Evolutionary conservation across 305 asterid genomes (phyloP).

Genomic region (Fraxinus dipetala): DNA sequence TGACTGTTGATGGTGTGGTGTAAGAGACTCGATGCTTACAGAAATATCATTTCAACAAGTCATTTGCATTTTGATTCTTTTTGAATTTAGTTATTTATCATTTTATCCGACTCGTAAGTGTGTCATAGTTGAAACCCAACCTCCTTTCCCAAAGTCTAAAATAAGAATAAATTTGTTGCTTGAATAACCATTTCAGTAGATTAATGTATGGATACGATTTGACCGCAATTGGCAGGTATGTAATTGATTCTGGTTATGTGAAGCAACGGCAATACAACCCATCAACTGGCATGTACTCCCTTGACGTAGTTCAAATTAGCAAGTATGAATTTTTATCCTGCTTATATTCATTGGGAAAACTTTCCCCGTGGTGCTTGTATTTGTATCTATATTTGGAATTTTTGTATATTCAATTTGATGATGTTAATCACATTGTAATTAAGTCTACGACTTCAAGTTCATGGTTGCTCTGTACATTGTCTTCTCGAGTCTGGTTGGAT

Average conservation of each 20-base stretch:
- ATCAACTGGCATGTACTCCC: conserved; percentile 94
- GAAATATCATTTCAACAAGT: not conserved
- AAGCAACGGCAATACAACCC: conserved; percentile 97
- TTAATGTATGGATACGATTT: not conserved
- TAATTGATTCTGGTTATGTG: conserved; percentile 90
- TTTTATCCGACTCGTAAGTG: not conserved
- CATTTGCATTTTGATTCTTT: not conserved
- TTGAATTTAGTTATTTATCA: not conserved
- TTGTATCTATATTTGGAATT: not conserved
- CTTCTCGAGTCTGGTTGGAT: not conserved
- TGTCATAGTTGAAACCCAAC: not conserved
- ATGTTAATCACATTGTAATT: not conserved
- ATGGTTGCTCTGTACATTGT: not conserved
- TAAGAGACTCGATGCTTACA: conserved; percentile 43
- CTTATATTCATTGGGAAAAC: conserved; percentile 5
- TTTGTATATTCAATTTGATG: not conserved
- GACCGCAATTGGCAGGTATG: conserved; percentile 53
- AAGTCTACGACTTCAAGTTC: not conserved
- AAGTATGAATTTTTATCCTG: conserved; percentile 47
- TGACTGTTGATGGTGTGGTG: conserved; percentile 99
- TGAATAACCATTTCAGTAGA: not conserved
- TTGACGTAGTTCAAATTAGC: conserved; percentile 92
- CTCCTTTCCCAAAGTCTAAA: not conserved
- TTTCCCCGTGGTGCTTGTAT: not conserved
- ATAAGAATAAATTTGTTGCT: not conserved